Base-by-base conservation (phyloP, 2,329 filamentous ascomycete genomes). In the Incumbomyces lentus region DNA sequence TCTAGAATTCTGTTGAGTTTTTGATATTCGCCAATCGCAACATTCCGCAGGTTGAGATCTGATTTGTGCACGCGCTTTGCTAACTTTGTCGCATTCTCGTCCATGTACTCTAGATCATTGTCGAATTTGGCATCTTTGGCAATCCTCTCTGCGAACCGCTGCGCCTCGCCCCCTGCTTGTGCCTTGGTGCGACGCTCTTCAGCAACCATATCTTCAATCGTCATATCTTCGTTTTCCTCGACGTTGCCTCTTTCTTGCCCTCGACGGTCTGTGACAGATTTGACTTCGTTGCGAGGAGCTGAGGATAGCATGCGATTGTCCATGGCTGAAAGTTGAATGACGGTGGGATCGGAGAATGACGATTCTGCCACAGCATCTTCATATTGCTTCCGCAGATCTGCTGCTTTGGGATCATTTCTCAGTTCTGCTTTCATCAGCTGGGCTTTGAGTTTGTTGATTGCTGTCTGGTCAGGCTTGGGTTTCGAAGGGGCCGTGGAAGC, bases 381-480 rank as follows among this genome's bases (percentile, higher is more conserved):
- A 68, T 95, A 98, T 55, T 92, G 82, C 16, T 78, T 76, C 62
- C 98, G 87, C 1, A 98, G 75, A 54, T 82, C 75, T 2, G 78
- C 78, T 1, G 80, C 83, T 54, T 94, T 81, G 0, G 86, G 76
- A 0, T 85, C 80, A 13, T 82, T 82, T 50, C 81, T 83, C 39
- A 98, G 70, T 60, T 93, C 94, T 3, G 92, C 92, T 62, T 93
- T 95, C 84, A 98, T 90, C 72, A 96, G 82, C 59, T 92, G 84
- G 0, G 92, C 92, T 54, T 90, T 89, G 41, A 98, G 75, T 50
- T 86, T 81, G 65, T 98, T 98, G 46, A 98, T 71, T 0, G 81
- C 72, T 0, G 86, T 92, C 59, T 84, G 80, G 31, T 57, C 55
- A 8, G 51, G 29, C 37, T 53, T 55, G 2, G 19, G 49, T 13